Base-by-base conservation (phyloP, 2,329 filamentous ascomycete species). In the Pseudocercospora fijiensis region DNA sequence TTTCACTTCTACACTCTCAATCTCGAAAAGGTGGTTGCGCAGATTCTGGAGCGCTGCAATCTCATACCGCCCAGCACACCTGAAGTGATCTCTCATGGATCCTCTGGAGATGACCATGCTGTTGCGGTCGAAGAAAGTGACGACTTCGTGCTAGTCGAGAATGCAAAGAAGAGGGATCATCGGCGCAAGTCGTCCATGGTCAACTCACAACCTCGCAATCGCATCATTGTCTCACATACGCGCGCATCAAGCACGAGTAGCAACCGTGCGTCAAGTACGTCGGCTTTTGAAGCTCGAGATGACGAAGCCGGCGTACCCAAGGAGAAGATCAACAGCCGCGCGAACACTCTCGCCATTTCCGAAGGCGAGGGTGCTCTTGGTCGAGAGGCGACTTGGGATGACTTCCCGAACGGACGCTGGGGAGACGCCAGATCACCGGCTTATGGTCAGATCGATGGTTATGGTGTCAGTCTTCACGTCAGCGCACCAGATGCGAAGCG, bases 1-100 rank as follows among this genome's bases (percentile, higher is more conserved):
- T 96, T 97, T 78, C 95, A 99, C 76, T 98, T 99, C 78, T 99
- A 97, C 78, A 98, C 95, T 0, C 82, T 99, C 58, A 99, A 99
- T 75, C 82, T 98, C 30, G 94, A 98, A 77, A 99, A 98, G 79
- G 91, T 92, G 0, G 93, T 99, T 2, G 91, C 93, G 0, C 95
- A 97, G 72, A 94, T 98, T 65, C 79, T 98, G 0, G 93, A 98
- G 79, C 83, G 90, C 62, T 91, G 90, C 27, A 80, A 89, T n/a
- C 84, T 99, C 61, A 96, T 98, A 60, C 90, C 91, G 1, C 78
- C 81, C 0, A 70, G 73, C 41, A 68, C 70, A 13, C 72, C 71
- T 28, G 57, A 66, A 18, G 70, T 74, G 52, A 77, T 75, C 8
- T 81, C 83, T 0, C 78, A 80, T 11, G 78, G 33, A n/a, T 18